phyloP scores from a whole-genome alignment of 306 rosid genomes.

The Prosopis cineraria region DNA sequence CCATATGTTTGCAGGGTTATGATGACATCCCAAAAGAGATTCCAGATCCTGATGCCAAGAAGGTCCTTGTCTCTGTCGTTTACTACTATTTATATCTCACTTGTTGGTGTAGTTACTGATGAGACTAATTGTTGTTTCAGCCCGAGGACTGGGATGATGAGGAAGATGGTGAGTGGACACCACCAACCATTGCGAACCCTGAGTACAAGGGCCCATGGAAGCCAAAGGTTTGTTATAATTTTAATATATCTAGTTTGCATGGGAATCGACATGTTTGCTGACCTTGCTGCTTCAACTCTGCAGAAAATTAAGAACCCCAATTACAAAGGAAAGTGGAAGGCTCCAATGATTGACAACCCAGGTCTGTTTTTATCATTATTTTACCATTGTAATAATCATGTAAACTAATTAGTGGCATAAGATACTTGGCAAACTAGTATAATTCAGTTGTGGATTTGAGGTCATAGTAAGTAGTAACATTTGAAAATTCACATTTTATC shows the following conservation, averaged over 20 bases:
- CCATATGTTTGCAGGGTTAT: slow-evolving; percentile 62
- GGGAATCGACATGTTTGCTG: slow-evolving; percentile 19
- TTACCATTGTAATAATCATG: neutral
- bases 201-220: slow-evolving; percentile 98
- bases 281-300: slow-evolving; percentile 8
- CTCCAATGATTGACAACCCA: slow-evolving; percentile 96
- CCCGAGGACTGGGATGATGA: slow-evolving; percentile 99
- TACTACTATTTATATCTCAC: slow-evolving; percentile 6
- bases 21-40: slow-evolving; percentile 91
- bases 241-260: neutral
- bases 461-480: neutral
- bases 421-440: neutral
- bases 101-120: slow-evolving; percentile 27
- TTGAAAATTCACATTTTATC: slow-evolving; percentile 31
- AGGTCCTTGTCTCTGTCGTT: slow-evolving; percentile 51
- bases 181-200: slow-evolving; percentile 96
- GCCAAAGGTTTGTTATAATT: slow-evolving; percentile 70
- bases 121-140: slow-evolving; percentile 46
- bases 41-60: slow-evolving; percentile 86
- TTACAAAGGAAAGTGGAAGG: slow-evolving; percentile 97
- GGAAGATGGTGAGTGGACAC: slow-evolving; percentile 99
- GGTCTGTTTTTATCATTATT: slow-evolving; percentile 45
- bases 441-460: neutral
- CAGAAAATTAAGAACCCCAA: slow-evolving; percentile 98
- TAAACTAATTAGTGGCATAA: neutral